Base-by-base conservation (phyloP, 345 rosid species). In the Gossypium australe region DNA sequence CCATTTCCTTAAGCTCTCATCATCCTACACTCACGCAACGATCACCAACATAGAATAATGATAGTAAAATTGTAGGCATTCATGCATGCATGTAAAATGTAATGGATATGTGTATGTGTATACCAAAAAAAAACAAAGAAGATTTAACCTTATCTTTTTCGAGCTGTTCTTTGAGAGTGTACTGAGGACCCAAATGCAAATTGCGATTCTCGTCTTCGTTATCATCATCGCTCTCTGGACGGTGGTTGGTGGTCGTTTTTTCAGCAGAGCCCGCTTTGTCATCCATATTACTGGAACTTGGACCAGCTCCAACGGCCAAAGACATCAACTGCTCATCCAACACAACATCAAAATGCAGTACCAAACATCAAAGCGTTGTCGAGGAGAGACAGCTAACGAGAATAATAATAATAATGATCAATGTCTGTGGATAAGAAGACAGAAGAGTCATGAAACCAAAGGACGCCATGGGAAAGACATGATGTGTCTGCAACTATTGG, bases 1-100 rank as follows among this genome's bases (percentile, higher is more conserved):
- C 97, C 97, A 91, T 67, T 89, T 91, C 85, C 94, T 84, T 63
- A 91, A 75, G 80, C 94, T 89, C 82, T 91, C 97, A 78, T 91
- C 97, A 84, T 91, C 92, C 97, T 91, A 73, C 58, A 80, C 53
- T 20, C 41, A 18, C 22, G 2, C 25, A 38, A 63, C 66, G 4
- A 49, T 52, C 78, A 78, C 74, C 38, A 34, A 16, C 13, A 16
- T 59, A 53, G 17, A 66, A 74, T 57, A 16, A 49, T 9, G 48
- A 34, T 17, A 38, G 10, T 34, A 62, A 29, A 41, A 65, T 34
- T 34, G 1, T 34, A 34, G 7, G 41, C 7, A 34, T 5, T 34
- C 2, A 55, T 5, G 56, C 7, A 11, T 25, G 14, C 20, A 47
- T 9, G 38, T 4, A 9, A 5, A 34, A 5, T 34, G 41, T 5